Evolutionary conservation across 1,139 yeast genomes (phyloP).

Genomic region (Kodamaea alishanica): DNA sequence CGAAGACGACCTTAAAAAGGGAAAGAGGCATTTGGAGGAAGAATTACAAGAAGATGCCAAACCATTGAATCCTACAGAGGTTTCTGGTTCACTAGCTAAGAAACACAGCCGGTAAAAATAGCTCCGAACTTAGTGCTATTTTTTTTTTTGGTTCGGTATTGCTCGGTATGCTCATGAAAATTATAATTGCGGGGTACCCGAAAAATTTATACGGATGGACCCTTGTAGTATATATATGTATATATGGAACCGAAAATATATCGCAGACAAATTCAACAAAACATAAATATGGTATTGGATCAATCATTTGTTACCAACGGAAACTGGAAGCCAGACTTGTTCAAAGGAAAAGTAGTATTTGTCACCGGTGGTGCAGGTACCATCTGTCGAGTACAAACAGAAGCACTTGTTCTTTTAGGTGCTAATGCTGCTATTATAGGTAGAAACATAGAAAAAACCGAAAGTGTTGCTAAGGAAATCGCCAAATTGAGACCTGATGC

Average conservation of each 20-base stretch:
- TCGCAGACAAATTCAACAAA: neutral
- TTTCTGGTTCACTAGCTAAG: too few relatives aligned
- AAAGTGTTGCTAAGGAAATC: conserved; percentile 63
- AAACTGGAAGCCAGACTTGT: conserved; percentile 56
- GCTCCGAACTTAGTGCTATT: conserved; percentile 2
- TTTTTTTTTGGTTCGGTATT: conserved; percentile 1
- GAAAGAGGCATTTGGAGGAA: conserved; percentile 19
- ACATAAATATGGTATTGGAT: conserved; percentile 18
- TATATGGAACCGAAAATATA: neutral
- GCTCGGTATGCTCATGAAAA: neutral
- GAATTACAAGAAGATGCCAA: conserved; percentile 9
- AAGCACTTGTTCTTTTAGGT: conserved; percentile 25
- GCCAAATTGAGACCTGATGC: conserved; percentile 20
- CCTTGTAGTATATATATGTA: neutral
- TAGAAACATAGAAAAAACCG: conserved; percentile 22
- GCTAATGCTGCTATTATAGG: conserved; percentile 28
- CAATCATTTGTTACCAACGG: conserved; percentile 25
- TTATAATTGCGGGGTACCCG: neutral
- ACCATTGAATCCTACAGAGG: neutral
- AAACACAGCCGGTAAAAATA: conserved; percentile 5
- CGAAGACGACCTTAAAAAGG: conserved; percentile 12
- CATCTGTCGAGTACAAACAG: conserved; percentile 26
- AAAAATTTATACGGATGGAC: neutral
- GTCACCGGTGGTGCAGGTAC: conserved; percentile 30
- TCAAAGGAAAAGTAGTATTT: conserved; percentile 65